A percentile compares a stretch with the other conserved stretches of the same genome.
Evolutionary conservation across 805 yeast genomes (phyloP).

Genomic region (Suhomyces sp.): DNA sequence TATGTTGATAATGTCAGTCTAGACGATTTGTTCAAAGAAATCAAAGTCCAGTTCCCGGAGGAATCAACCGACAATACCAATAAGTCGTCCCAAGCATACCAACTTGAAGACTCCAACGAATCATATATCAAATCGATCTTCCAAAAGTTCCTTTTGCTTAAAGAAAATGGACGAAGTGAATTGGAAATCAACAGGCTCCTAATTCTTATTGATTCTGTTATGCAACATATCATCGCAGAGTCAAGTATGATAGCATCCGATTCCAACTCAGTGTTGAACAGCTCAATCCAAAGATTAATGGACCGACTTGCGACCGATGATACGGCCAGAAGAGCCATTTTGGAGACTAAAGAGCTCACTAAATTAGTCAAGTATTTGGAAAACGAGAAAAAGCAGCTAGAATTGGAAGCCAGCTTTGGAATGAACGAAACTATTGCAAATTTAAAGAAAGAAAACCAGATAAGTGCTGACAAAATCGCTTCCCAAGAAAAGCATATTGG

Average conservation of each 20-base stretch:
- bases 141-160: conserved; percentile 23
- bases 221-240: conserved; percentile 29
- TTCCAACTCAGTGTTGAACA: conserved; percentile 26
- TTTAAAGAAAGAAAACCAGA: conserved; percentile 21
- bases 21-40: conserved; percentile 12
- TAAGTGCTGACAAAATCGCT: conserved; percentile 20
- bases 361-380: conserved; percentile 20
- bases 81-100: conserved; percentile 1
- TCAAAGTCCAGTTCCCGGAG: conserved; percentile 9
- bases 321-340: conserved; percentile 31
- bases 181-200: conserved; percentile 25
- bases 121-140: conserved; percentile 20
- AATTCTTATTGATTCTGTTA: conserved; percentile 27
- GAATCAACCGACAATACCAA: conserved; percentile 5
- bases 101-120: conserved; percentile 4
- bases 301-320: conserved; percentile 34
- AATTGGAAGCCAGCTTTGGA: conserved; percentile 20
- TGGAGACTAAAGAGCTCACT: conserved; percentile 26
- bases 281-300: conserved; percentile 33
- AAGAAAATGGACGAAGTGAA: conserved; percentile 21
- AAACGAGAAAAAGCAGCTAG: conserved; percentile 19
- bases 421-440: conserved; percentile 17
- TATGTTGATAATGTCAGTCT: conserved; percentile 1
- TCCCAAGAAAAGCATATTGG: conserved; percentile 25
- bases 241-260: conserved; percentile 20